These are phyloP conservation scores for Penicillium herquei DNA, from an alignment of 495 filamentous ascomycete genomes.

Conservation along the genomic window DNA sequence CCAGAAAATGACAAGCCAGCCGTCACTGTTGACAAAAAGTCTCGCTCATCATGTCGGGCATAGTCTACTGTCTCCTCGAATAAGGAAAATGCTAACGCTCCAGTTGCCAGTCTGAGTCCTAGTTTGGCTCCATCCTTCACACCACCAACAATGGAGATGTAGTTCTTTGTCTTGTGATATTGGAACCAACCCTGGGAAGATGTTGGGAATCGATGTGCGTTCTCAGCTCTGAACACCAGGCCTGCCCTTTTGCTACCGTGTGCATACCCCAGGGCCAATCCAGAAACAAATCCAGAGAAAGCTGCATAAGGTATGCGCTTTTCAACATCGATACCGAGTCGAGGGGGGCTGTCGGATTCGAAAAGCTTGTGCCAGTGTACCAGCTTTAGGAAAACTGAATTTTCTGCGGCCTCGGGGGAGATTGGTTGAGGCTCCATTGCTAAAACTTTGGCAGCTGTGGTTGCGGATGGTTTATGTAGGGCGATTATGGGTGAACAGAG, in stretches of 20 bases:
- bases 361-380: constrained; percentile 44
- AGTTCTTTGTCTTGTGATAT: constrained; percentile 97
- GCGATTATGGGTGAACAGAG: background rate
- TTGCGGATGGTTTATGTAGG: background rate
- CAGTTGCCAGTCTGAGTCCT: constrained; percentile 66
- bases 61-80: constrained; percentile 85
- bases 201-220: constrained; percentile 84
- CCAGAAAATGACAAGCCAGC: constrained; percentile 82
- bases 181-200: constrained; percentile 88
- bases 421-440: constrained; percentile 28
- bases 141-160: constrained; percentile 71
- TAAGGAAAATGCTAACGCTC: constrained; percentile 64
- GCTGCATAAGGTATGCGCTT: constrained; percentile 63
- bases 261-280: constrained; percentile 65
- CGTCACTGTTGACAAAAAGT: constrained; percentile 31
- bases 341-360: constrained; percentile 44
- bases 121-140: constrained; percentile 73
- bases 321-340: constrained; percentile 63
- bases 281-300: constrained; percentile 58
- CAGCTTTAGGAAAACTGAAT: constrained; percentile 30
- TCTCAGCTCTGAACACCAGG: constrained; percentile 87
- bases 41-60: constrained; percentile 50
- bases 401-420: constrained; percentile 6
- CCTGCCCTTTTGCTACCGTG: constrained; percentile 71
- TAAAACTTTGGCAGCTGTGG: background rate